phyloP scores from a whole-genome alignment of 73 alveolate genomes.

The Paraurostyla sp. region DNA sequence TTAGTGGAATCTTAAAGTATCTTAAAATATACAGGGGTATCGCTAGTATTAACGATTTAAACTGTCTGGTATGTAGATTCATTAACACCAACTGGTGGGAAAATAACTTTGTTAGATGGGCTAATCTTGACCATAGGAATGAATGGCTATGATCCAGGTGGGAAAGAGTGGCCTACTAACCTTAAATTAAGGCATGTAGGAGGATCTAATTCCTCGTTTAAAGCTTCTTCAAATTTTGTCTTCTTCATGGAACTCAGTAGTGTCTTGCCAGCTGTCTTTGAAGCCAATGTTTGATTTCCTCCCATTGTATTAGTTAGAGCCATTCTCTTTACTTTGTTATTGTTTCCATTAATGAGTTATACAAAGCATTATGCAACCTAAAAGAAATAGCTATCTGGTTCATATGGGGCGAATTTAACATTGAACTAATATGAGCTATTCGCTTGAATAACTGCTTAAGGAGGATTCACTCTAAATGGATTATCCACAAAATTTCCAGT shows the following conservation, averaged over 20 bases:
- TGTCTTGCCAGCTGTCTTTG: constrained; percentile 37
- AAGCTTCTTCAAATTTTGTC: constrained; percentile 73
- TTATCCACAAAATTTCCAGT: constrained; percentile 36
- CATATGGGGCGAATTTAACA: constrained; percentile 70
- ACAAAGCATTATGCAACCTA: constrained; percentile 75
- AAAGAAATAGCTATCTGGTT: constrained; percentile 82
- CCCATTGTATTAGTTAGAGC: constrained; percentile 12
- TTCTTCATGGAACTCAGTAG: constrained; percentile 55
- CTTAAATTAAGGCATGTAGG: constrained; percentile 75
- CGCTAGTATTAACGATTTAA: constrained; percentile 95
- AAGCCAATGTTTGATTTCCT: background rate
- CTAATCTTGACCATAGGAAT: constrained; percentile 96
- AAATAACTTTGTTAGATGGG: constrained; percentile 91
- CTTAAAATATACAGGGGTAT: constrained; percentile 95
- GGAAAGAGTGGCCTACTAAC: constrained; percentile 97
- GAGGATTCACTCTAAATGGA: constrained; percentile 67
- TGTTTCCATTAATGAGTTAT: constrained; percentile 60
- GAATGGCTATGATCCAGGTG: constrained; percentile 95
- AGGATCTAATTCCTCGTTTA: constrained; percentile 76
- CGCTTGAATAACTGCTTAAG: constrained; percentile 48
- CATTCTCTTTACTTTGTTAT: constrained; percentile 63
- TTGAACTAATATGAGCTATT: constrained; percentile 53
- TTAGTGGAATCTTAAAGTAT: constrained; percentile 93
- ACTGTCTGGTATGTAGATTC: constrained; percentile 96
- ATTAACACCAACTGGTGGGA: constrained; percentile 97